These are phyloP conservation scores for Phoma sp. DNA, from an alignment of 2,329 filamentous ascomycete genomes.

Conservation along the genomic window DNA sequence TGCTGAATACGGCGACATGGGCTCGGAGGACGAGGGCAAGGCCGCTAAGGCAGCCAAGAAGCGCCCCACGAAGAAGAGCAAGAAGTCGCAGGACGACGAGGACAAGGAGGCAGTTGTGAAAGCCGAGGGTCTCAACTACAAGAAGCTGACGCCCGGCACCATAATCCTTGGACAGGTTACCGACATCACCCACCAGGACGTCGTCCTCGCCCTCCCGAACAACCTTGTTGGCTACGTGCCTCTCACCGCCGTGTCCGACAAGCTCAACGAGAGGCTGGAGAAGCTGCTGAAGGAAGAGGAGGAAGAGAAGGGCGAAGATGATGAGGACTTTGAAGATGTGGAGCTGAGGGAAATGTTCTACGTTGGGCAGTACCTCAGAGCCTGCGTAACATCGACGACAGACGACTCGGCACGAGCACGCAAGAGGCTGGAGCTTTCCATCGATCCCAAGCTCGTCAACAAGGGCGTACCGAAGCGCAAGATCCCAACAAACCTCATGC, in stretches of 20 bases:
- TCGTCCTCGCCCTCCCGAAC: constrained; percentile 86
- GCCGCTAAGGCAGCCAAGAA: constrained; percentile 56
- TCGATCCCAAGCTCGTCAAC: constrained; percentile 81
- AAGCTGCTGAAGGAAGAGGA: constrained; percentile 66
- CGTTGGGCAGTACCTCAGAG: constrained; percentile 86
- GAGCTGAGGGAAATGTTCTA: constrained; percentile 77
- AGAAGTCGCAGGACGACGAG: constrained; percentile 49
- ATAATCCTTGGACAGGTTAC: constrained; percentile 86
- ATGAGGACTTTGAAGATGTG: constrained; percentile 61
- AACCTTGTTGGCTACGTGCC: constrained; percentile 90
- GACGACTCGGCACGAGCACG: constrained; percentile 73
- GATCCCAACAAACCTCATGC: constrained; percentile 73
- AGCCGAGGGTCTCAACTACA: constrained; percentile 88
- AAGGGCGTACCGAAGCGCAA: constrained; percentile 73
- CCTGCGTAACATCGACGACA: constrained; percentile 78
- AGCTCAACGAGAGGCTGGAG: constrained; percentile 77
- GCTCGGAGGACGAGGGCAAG: constrained; percentile 49
- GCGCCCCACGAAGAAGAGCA: constrained; percentile 56
- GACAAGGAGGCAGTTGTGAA: constrained; percentile 62
- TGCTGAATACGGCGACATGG: constrained; percentile 53
- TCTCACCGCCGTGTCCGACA: constrained; percentile 87
- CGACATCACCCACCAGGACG: constrained; percentile 77
- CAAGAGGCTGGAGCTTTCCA: constrained; percentile 83
- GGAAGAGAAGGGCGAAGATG: constrained; percentile 61
- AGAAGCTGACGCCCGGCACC: constrained; percentile 85